A percentile compares a stretch with the other conserved stretches of the same genome.
phyloP scores from a whole-genome alignment of 495 filamentous ascomycete species.

The Penicillium crystallinum region DNA sequence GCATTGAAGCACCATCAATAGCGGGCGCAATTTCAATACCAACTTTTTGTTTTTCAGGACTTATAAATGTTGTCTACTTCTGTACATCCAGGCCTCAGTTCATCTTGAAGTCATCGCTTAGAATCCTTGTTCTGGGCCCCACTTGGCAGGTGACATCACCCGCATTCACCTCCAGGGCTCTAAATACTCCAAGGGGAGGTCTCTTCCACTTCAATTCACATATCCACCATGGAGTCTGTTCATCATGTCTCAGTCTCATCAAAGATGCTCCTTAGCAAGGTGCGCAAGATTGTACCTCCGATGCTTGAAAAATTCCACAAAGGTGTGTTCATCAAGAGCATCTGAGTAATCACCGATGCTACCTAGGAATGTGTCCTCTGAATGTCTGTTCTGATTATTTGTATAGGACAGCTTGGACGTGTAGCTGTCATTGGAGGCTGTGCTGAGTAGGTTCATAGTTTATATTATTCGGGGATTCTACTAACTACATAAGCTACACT shows the following conservation, averaged over 20 bases:
- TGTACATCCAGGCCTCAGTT: background rate
- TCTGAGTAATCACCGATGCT: background rate
- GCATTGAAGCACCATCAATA: conserved; percentile 19
- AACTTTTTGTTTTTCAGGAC: conserved; percentile 16
- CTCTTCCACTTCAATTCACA: background rate
- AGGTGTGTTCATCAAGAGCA: conserved; percentile 47
- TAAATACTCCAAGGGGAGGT: conserved; percentile 6
- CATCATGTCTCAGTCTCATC: conserved; percentile 53
- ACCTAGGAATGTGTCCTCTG: no score
- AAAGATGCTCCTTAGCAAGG: conserved; percentile 72
- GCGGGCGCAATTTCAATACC: conserved; percentile 27
- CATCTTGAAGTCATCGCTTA: conserved; percentile 3
- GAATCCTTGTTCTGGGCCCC: conserved; percentile 23
- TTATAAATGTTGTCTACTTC: no score
- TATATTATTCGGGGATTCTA: background rate
- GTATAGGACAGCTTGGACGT: conserved; percentile 78
- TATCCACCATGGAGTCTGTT: conserved; percentile 31
- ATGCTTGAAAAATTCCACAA: conserved; percentile 97
- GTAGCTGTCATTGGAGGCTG: conserved; percentile 94
- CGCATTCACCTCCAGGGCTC: conserved; percentile 2
- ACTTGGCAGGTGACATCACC: conserved; percentile 43
- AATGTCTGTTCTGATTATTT: no score
- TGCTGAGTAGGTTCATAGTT: conserved; percentile 57
- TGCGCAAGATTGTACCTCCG: conserved; percentile 87
- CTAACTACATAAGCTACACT: conserved; percentile 61